Base-by-base conservation (phyloP, 2,329 filamentous ascomycete genomes). In the Sordariomycetes sp. region DNA sequence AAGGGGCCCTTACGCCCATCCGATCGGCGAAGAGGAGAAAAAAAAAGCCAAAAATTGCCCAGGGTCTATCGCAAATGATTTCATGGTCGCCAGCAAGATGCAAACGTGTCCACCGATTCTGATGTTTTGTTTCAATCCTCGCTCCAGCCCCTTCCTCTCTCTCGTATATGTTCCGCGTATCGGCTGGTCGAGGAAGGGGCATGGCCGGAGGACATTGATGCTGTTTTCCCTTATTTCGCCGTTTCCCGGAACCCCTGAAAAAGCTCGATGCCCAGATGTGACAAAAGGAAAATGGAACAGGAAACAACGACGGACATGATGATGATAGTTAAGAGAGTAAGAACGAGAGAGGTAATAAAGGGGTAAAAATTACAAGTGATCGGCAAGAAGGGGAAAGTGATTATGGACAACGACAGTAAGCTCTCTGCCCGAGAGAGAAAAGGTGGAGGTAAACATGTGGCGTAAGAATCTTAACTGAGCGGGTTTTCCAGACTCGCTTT, bases 401-500 rank as follows among this genome's bases (percentile, higher is more conserved):
- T 16, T n/a, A 46, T 46, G 11, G n/a, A 46, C 16, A 46, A 46
- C 40, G 40, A 46, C 40, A 46, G 40, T 46, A 46, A n/a, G 18
- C 40, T 46, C 40, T n/a, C 40, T 46, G 40, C 40, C 40, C 40
- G 40, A 46, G 40, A 46, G 40, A 46, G 40, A 22, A 40, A 16
- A 43, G 3, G n/a, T n/a, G 37, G 43, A 51, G 53, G 48, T 62
- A 60, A 59, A 59, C 61, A 57, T 40, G 37, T 61, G 59, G 55
- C 58, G 58, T 57, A 58, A 59, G 59, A 58, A 48, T 61, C 60
- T 61, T 64, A 61, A 61, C 63, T 63, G 59, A 60, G 62, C 60
- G 66, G 67, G 67, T 76, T 78, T 61, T 79, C 79, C 59, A 75
- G 71, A 67, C 74, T 80, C 32, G 74, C 72, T 68, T 79, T 73